These are phyloP conservation scores for Fusarium denticulatum DNA, from an alignment of 2,329 filamentous ascomycete species.

Conservation along the genomic window DNA sequence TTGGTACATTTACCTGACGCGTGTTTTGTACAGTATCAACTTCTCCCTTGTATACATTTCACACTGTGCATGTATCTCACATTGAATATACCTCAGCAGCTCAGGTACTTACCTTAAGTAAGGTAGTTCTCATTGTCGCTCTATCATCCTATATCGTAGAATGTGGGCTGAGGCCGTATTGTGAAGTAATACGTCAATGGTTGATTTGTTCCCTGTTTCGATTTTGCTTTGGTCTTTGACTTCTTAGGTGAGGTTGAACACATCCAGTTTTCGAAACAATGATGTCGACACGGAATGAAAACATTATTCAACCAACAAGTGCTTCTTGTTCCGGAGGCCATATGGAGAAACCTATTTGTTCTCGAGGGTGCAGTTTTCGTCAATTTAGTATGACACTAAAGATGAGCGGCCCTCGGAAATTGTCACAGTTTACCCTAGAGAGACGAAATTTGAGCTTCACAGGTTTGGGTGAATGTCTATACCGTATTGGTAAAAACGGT, in stretches of 20 bases:
- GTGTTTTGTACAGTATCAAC: slow-evolving; percentile 5
- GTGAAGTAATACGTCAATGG: background rate
- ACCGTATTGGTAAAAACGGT: no score
- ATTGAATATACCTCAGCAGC: background rate
- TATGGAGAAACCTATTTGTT: background rate
- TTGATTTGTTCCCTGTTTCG: no score
- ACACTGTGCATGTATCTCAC: slow-evolving; percentile 4
- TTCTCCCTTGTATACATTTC: accelerated
- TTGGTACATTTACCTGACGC: background rate
- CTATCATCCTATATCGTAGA: no score
- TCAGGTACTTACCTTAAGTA: background rate
- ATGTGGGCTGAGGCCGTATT: background rate
- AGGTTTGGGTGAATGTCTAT: background rate
- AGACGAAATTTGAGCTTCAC: background rate
- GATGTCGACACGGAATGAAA: background rate
- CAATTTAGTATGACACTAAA: background rate
- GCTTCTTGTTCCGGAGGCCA: background rate
- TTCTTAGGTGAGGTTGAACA: background rate
- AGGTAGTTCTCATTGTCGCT: background rate
- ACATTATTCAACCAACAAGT: no score
- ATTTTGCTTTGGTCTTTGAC: no score
- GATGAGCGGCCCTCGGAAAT: background rate
- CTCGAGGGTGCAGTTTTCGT: background rate
- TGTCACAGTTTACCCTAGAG: background rate
- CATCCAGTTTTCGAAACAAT: background rate